These are phyloP conservation scores for Fusarium foetens DNA, from an alignment of 2,329 filamentous ascomycete genomes.

Conservation along the genomic window DNA sequence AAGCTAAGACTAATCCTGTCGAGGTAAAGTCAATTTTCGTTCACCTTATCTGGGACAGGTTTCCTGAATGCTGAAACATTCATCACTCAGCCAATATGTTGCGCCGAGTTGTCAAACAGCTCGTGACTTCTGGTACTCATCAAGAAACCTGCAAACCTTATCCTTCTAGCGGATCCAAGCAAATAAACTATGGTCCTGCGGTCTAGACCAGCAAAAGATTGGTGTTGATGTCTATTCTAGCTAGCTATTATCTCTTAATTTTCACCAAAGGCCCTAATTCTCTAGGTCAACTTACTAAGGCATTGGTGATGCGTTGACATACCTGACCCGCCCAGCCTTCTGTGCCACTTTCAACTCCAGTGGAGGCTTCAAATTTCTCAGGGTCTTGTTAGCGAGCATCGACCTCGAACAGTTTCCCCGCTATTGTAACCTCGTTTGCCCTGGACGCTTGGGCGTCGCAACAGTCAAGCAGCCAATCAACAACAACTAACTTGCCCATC, in stretches of 20 bases:
- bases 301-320: conserved; percentile 21
- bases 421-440: conserved; percentile 20
- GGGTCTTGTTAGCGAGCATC: conserved; percentile 22
- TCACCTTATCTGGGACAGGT: conserved; percentile 7
- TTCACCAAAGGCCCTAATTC: not conserved
- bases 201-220: not conserved
- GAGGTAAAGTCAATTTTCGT: conserved; percentile 25
- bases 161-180: not conserved
- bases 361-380: conserved; percentile 5
- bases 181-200: not conserved
- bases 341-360: conserved; percentile 19
- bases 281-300: conserved; percentile 12
- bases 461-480: conserved; percentile 16
- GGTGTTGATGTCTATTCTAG: not conserved
- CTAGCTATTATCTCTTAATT: not conserved
- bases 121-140: conserved; percentile 4
- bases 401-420: conserved; percentile 19
- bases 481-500: conserved; percentile 12
- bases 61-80: conserved; percentile 21
- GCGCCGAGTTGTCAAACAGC: not conserved
- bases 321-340: not conserved
- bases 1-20: conserved; percentile 15
- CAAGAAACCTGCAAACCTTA: conserved; percentile 12
- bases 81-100: conserved; percentile 1
- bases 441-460: conserved; percentile 2